These are phyloP conservation scores for Neofusicoccum sp. DNA, from an alignment of 2,329 filamentous ascomycete genomes.

Conservation along the genomic window DNA sequence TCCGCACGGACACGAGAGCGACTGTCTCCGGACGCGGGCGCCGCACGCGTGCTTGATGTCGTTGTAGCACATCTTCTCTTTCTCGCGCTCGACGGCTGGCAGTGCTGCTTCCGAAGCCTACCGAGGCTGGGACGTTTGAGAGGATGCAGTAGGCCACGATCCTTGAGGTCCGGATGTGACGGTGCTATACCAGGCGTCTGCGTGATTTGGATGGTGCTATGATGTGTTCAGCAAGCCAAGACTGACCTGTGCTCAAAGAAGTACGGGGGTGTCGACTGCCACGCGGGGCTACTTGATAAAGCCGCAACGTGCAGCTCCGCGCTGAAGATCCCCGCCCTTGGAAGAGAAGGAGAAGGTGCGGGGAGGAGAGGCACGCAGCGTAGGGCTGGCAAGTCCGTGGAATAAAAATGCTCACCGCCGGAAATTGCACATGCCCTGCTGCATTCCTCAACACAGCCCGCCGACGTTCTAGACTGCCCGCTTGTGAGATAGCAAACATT, in stretches of 20 bases:
- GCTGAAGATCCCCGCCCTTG: not conserved
- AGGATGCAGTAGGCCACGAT: not conserved
- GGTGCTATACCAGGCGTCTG: not conserved
- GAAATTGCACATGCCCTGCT: constrained; percentile 11
- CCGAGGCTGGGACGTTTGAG: not conserved
- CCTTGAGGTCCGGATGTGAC: not conserved
- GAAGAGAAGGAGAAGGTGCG: not conserved
- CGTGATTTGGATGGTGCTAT: not conserved
- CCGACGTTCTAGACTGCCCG: constrained; percentile 2
- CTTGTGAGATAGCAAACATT: constrained; percentile 13
- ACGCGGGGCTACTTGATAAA: not conserved
- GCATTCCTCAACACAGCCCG: not conserved
- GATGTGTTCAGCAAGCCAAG: not conserved
- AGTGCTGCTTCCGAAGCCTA: not conserved
- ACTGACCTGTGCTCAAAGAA: constrained; percentile 7
- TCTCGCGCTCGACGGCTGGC: not conserved
- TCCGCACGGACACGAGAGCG: constrained; percentile 9
- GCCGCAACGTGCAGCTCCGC: not conserved
- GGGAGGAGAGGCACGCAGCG: not conserved
- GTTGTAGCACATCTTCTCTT: constrained; percentile 13
- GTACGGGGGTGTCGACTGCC: not conserved
- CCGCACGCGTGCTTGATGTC: constrained; percentile 15
- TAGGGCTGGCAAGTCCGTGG: not conserved
- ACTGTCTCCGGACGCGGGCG: constrained; percentile 8
- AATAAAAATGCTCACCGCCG: not conserved